These are phyloP conservation scores for Tolypocladium capitatum DNA, from an alignment of 2,329 filamentous ascomycete genomes.

Conservation along the genomic window DNA sequence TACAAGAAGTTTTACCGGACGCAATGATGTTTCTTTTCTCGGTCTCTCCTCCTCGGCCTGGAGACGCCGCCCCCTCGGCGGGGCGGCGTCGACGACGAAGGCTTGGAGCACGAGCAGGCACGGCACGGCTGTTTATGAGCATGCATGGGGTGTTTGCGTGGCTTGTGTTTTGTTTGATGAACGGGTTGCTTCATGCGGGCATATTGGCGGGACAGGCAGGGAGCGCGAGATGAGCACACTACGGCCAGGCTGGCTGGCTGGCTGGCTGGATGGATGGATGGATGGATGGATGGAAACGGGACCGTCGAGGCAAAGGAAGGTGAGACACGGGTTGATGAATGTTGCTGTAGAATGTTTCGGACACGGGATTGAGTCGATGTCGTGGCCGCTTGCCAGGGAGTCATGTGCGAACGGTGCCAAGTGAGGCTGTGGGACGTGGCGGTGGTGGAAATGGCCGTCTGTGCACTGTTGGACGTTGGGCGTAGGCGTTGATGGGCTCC, in stretches of 20 bases:
- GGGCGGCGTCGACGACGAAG: neutral
- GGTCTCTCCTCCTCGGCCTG: neutral
- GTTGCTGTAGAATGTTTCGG: neutral
- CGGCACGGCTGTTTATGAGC: neutral
- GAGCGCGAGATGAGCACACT: neutral
- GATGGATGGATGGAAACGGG: neutral
- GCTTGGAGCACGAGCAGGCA: neutral
- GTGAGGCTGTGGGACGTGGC: neutral
- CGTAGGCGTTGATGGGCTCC: neutral
- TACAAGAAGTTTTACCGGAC: slow-evolving; percentile 97
- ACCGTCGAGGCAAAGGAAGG: neutral
- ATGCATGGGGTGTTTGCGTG: neutral
- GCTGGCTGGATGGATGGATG: neutral
- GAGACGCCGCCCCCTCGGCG: neutral
- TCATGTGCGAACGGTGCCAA: neutral
- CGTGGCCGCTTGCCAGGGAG: neutral
- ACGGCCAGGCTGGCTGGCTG: neutral
- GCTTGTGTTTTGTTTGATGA: neutral
- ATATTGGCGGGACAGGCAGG: neutral
- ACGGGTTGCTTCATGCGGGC: neutral
- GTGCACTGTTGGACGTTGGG: no score
- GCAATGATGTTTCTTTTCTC: slow-evolving; percentile 27
- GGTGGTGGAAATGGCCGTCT: neutral
- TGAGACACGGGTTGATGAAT: neutral
- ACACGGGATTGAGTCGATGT: neutral